These are phyloP conservation scores for Phaeosphaeria sp. DNA, from an alignment of 2,329 filamentous ascomycete species.

Conservation along the genomic window DNA sequence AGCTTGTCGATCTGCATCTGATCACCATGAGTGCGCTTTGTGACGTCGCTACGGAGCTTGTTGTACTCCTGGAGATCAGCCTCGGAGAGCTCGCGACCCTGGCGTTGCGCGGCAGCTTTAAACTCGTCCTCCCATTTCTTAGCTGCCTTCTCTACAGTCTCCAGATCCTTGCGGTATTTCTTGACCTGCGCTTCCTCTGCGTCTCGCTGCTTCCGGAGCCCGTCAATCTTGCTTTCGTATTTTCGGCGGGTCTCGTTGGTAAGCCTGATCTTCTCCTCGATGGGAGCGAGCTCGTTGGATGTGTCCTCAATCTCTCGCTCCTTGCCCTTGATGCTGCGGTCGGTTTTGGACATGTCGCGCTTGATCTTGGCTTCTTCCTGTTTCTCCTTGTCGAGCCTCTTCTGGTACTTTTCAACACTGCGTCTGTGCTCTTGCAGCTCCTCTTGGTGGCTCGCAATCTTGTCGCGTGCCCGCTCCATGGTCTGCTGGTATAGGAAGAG, in stretches of 20 bases:
- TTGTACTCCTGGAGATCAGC: slow-evolving; percentile 91
- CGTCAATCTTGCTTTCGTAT: slow-evolving; percentile 71
- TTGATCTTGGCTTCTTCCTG: slow-evolving; percentile 81
- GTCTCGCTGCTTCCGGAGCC: slow-evolving; percentile 78
- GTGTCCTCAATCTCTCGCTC: slow-evolving; percentile 88
- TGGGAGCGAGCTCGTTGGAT: slow-evolving; percentile 83
- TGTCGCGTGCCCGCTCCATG: slow-evolving; percentile 88
- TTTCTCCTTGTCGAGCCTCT: slow-evolving; percentile 79
- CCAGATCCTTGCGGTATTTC: slow-evolving; percentile 80
- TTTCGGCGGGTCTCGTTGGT: slow-evolving; percentile 74
- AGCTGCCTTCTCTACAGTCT: slow-evolving; percentile 86
- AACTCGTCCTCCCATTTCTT: slow-evolving; percentile 88
- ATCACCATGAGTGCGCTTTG: slow-evolving; percentile 79
- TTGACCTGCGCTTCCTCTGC: slow-evolving; percentile 72
- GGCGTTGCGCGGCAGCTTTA: slow-evolving; percentile 81
- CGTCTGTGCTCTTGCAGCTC: slow-evolving; percentile 92
- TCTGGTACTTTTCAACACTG: slow-evolving; percentile 84
- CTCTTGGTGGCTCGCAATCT: slow-evolving; percentile 93
- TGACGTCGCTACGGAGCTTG: slow-evolving; percentile 81
- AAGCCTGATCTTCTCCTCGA: slow-evolving; percentile 87
- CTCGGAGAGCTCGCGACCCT: slow-evolving; percentile 85
- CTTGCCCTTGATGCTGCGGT: slow-evolving; percentile 83
- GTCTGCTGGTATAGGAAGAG: slow-evolving; percentile 92
- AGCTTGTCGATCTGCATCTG: slow-evolving; percentile 85
- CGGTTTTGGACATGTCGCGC: slow-evolving; percentile 79